These are phyloP conservation scores for Pestalotiopsis sp. DNA, from an alignment of 2,329 filamentous ascomycete genomes.

Conservation along the genomic window DNA sequence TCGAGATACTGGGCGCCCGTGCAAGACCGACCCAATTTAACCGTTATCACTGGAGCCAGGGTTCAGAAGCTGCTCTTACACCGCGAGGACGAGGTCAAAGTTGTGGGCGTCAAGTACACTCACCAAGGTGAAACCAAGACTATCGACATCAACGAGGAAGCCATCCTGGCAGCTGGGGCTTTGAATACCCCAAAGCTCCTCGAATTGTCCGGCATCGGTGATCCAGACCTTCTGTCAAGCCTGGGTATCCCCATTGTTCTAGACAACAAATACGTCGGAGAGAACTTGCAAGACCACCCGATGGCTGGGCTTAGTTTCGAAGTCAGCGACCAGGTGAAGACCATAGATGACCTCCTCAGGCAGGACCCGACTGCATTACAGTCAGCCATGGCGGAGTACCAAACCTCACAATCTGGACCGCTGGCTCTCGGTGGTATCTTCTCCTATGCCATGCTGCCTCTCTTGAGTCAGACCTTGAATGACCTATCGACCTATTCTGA, in stretches of 20 bases:
- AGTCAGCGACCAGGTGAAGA: constrained; percentile 21
- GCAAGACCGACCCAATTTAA: constrained; percentile 13
- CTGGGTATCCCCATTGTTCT: constrained; percentile 34
- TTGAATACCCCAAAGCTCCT: constrained; percentile 47
- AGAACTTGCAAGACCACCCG: constrained; percentile 41
- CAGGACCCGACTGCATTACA: constrained; percentile 21
- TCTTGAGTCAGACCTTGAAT: constrained; percentile 21
- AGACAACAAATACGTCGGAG: constrained; percentile 40
- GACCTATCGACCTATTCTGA: background rate
- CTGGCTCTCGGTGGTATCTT: constrained; percentile 23
- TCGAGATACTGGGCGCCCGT: constrained; percentile 17
- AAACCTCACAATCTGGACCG: constrained; percentile 22
- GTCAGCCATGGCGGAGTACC: constrained; percentile 25
- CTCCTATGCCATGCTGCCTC: constrained; percentile 25
- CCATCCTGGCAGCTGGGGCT: constrained; percentile 45
- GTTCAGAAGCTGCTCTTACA: constrained; percentile 17
- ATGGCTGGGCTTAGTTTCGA: constrained; percentile 26
- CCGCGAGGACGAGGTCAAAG: background rate
- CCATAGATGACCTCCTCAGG: constrained; percentile 24
- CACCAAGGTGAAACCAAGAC: constrained; percentile 20
- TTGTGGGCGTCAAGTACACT: background rate
- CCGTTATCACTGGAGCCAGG: constrained; percentile 13
- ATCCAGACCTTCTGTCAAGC: constrained; percentile 33
- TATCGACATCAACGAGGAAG: constrained; percentile 36
- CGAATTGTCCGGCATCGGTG: constrained; percentile 45